Evolutionary conservation across 1,284 basidiomycete genomes (phyloP).

Genomic region (Ceratobasidium sp.): DNA sequence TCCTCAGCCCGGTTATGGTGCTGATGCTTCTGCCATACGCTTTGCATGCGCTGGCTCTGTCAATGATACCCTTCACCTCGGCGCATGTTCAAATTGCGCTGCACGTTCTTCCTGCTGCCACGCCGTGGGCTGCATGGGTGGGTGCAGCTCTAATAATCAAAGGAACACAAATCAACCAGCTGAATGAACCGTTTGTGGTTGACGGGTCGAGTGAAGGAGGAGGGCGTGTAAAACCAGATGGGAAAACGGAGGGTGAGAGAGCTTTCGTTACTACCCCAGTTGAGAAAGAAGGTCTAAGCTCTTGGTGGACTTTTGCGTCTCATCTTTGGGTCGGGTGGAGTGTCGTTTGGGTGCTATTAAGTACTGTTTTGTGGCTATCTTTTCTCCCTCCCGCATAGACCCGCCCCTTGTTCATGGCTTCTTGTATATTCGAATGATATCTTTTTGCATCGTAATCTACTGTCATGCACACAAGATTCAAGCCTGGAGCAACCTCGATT

Average conservation of each 20-base stretch:
- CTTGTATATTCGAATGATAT: too few relatives aligned
- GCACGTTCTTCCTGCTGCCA: constrained; percentile 74
- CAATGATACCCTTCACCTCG: constrained; percentile 74
- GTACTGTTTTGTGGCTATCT: constrained; percentile 82
- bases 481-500: too few relatives aligned
- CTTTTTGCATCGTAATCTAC: too few relatives aligned
- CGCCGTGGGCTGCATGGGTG: constrained; percentile 89
- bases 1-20: neutral
- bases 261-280: constrained; percentile 39
- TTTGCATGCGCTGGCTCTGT: constrained; percentile 71
- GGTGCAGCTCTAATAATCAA: constrained; percentile 69
- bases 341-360: constrained; percentile 76
- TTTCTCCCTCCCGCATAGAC: constrained; percentile 96
- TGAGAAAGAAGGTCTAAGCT: constrained; percentile 44
- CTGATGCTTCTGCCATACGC: constrained; percentile 65
- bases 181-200: too few relatives aligned
- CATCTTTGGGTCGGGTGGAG: constrained; percentile 75
- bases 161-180: neutral
- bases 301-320: constrained; percentile 1
- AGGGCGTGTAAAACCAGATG: constrained; percentile 39
- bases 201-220: constrained; percentile 58
- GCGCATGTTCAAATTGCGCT: constrained; percentile 93
- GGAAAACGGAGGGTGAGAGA: constrained; percentile 20
- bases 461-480: too few relatives aligned
- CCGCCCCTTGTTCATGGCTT: too few relatives aligned